Conservation (phyloP, 345 rosid genomes). For the Combretum micranthum region DNA sequence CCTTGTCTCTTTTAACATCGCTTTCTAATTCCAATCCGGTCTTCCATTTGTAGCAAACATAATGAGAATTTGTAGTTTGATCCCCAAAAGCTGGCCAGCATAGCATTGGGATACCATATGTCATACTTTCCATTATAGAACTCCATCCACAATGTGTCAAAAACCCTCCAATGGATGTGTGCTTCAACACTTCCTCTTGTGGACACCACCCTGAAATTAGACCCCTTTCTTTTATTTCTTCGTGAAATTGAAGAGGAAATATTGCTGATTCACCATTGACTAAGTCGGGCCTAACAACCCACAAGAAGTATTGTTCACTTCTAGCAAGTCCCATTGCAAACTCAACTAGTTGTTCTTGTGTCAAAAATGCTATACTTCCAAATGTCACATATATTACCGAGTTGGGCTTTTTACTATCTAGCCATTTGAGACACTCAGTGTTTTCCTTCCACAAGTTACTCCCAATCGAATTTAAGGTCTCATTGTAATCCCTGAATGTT, state of each 20-base stretch:
- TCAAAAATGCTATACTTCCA: slow-evolving; percentile 6
- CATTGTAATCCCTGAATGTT: neutral
- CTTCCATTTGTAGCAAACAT: slow-evolving; percentile 3
- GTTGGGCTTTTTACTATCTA: neutral
- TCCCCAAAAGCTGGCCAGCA: slow-evolving; percentile 10
- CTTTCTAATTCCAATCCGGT: slow-evolving; percentile 1
- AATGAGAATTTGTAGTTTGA: slow-evolving; percentile 2
- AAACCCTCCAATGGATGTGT: slow-evolving; percentile 8
- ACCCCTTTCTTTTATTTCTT: slow-evolving; percentile 5
- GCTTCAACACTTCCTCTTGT: slow-evolving; percentile 6
- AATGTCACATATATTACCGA: neutral
- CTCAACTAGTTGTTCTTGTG: slow-evolving; percentile 6
- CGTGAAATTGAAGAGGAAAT: neutral
- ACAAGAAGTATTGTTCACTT: slow-evolving; percentile 1
- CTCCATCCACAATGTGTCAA: slow-evolving; percentile 11
- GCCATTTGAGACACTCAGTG: neutral
- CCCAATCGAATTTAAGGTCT: neutral
- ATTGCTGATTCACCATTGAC: neutral
- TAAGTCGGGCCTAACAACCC: slow-evolving; percentile 11
- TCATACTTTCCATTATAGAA: slow-evolving; percentile 5
- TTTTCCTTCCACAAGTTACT: neutral
- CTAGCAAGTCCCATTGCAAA: slow-evolving; percentile 11
- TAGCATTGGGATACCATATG: slow-evolving; percentile 4
- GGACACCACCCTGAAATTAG: slow-evolving; percentile 4
- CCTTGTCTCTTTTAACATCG: slow-evolving; percentile 6